These are phyloP conservation scores for Tetragonia tetragonoides DNA, from an alignment of 148 eudicot genomes.

Conservation along the genomic window DNA sequence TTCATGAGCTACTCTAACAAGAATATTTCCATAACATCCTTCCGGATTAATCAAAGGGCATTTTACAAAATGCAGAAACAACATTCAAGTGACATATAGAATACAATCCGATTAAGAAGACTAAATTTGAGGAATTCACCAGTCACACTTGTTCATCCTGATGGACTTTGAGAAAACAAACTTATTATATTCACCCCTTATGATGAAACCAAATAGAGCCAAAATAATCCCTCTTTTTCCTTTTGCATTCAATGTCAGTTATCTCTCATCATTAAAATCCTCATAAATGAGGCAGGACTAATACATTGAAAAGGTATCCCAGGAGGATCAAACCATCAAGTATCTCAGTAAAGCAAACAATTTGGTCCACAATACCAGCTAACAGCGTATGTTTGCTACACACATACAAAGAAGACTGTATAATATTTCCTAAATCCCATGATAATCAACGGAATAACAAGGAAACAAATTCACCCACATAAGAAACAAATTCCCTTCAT, in stretches of 20 bases:
- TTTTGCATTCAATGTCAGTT: neutral
- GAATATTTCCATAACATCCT: neutral
- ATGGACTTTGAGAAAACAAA: neutral
- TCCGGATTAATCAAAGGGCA: neutral
- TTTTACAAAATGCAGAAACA: neutral
- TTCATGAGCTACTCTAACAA: neutral
- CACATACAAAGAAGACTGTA: neutral
- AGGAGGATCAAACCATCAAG: neutral
- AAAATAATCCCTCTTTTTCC: neutral
- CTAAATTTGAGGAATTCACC: neutral
- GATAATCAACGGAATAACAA: neutral
- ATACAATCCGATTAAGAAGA: neutral
- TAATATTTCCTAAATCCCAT: neutral
- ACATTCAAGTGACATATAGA: neutral
- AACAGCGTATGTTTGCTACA: neutral
- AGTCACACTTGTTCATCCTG: neutral
- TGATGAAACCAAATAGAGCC: neutral
- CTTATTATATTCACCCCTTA: neutral
- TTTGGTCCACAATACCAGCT: conserved; percentile 1
- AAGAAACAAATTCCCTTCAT: neutral
- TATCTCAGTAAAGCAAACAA: conserved; percentile 12
- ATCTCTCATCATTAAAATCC: neutral
- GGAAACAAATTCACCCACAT: conserved; percentile 6
- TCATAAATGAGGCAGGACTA: neutral
- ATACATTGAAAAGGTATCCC: neutral